Percentiles rank a stretch among this genome's conserved stretches.
Conservation (phyloP, 164 flowering plant genomes). For the Taxillus chinensis region DNA sequence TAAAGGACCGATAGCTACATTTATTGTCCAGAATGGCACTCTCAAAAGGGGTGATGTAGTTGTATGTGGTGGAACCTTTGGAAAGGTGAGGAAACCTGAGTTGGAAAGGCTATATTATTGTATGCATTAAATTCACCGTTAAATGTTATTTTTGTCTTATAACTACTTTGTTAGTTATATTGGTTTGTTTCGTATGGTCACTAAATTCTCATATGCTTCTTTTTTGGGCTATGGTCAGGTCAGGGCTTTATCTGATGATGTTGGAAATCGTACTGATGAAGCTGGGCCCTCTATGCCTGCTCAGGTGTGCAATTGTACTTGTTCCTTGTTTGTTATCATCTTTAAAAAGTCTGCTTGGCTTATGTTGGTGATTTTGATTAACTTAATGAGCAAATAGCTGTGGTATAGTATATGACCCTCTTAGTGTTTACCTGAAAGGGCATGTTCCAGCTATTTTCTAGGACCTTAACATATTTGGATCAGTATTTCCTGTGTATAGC, state of each 20-base stretch:
- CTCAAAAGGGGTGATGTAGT: slow-evolving; percentile 73
- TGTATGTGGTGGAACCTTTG: slow-evolving; percentile 87
- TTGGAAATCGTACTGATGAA: slow-evolving; percentile 54
- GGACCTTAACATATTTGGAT: too few species aligned
- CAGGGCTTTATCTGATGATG: slow-evolving; percentile 84
- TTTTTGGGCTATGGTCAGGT: slow-evolving; percentile 32
- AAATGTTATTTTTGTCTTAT: not conserved
- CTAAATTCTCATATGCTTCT: not conserved
- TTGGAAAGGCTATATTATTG: not conserved
- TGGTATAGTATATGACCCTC: too few species aligned
- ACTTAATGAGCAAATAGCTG: too few species aligned
- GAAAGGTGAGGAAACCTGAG: slow-evolving; percentile 54
- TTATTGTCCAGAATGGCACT: slow-evolving; percentile 93
- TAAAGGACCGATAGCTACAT: slow-evolving; percentile 82
- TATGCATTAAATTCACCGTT: not conserved
- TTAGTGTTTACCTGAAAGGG: too few species aligned
- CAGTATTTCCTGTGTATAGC: too few species aligned
- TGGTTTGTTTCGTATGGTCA: not conserved
- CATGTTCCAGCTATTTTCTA: too few species aligned
- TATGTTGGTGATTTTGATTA: too few species aligned
- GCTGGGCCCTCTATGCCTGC: slow-evolving; percentile 90
- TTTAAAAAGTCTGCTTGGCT: not conserved
- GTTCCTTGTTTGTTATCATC: not conserved
- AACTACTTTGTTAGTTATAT: not conserved
- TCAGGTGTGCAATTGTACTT: slow-evolving; percentile 40